Evolutionary conservation across 2,329 filamentous ascomycete genomes (phyloP).

Genomic region (Aureobasidium sp.): DNA sequence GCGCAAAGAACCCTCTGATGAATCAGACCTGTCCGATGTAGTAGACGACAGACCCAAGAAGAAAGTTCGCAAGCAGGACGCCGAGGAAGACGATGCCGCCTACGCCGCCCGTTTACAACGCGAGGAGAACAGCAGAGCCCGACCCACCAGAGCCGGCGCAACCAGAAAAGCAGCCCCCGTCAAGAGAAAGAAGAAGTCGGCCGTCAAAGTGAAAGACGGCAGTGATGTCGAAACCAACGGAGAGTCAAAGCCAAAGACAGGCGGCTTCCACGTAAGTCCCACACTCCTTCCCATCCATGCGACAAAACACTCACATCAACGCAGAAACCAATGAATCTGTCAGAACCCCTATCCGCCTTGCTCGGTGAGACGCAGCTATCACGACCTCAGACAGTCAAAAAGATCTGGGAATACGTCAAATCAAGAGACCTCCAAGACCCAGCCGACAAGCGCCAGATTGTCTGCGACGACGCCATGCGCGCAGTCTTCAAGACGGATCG

Average conservation of each 20-base stretch:
- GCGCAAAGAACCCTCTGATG: slow-evolving; percentile 32
- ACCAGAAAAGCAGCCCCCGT: slow-evolving; percentile 47
- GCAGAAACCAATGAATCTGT: slow-evolving; percentile 68
- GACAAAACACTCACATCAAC: not conserved
- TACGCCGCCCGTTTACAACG: slow-evolving; percentile 85
- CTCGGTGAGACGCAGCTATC: slow-evolving; percentile 73
- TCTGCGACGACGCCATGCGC: slow-evolving; percentile 85
- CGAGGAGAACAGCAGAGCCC: slow-evolving; percentile 63
- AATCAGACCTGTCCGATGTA: slow-evolving; percentile 37
- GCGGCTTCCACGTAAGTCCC: slow-evolving; percentile 72
- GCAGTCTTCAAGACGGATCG: slow-evolving; percentile 85
- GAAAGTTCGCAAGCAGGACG: slow-evolving; percentile 56
- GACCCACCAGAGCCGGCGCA: slow-evolving; percentile 66
- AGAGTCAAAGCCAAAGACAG: slow-evolving; percentile 62
- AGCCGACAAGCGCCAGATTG: slow-evolving; percentile 82
- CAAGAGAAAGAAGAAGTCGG: slow-evolving; percentile 70
- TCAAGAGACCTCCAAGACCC: slow-evolving; percentile 83
- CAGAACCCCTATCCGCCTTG: slow-evolving; percentile 60
- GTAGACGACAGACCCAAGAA: slow-evolving; percentile 39
- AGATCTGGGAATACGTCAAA: slow-evolving; percentile 94
- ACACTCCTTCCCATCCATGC: not conserved
- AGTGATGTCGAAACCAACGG: slow-evolving; percentile 59
- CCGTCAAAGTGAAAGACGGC: slow-evolving; percentile 73
- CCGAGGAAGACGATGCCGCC: slow-evolving; percentile 73
- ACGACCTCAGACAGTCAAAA: slow-evolving; percentile 91